A percentile compares a stretch with the other conserved stretches of the same genome.
Conservation (phyloP, 2,329 filamentous ascomycete species). For the Akanthomyces uredinophilus region DNA sequence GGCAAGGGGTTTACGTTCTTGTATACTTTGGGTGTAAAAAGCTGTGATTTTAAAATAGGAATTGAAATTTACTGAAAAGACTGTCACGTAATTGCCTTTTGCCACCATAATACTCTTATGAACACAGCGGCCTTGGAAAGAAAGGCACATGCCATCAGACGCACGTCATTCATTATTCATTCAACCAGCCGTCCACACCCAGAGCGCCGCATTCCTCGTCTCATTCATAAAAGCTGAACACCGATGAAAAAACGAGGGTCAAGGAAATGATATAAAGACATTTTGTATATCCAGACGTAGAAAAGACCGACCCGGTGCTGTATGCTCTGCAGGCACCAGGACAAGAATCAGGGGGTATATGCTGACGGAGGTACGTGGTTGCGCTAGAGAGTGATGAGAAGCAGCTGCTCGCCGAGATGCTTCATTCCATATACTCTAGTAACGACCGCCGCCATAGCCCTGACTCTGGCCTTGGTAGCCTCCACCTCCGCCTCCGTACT, state of each 20-base stretch:
- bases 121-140: not conserved
- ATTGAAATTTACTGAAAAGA: not conserved
- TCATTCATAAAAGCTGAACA: not conserved
- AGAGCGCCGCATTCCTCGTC: constrained; percentile 7
- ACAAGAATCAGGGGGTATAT: not conserved
- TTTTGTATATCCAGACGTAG: not conserved
- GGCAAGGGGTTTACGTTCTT: not conserved
- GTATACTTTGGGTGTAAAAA: not conserved
- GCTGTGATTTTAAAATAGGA: not conserved
- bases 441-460: constrained; percentile 4
- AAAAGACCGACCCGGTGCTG: not conserved
- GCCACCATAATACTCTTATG: not conserved
- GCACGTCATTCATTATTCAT: constrained; percentile 13
- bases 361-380: not conserved
- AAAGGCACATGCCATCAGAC: constrained; percentile 1
- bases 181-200: not conserved
- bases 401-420: not conserved
- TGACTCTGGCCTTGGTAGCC: constrained; percentile 12
- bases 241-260: not conserved
- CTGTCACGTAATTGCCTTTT: not conserved
- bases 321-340: not conserved
- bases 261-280: not conserved
- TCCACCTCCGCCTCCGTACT: constrained; percentile 7
- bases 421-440: not conserved
- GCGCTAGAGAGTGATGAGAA: not conserved